These are phyloP conservation scores for Clavispora phyllophila DNA, from an alignment of 805 yeast genomes.

Conservation along the genomic window DNA sequence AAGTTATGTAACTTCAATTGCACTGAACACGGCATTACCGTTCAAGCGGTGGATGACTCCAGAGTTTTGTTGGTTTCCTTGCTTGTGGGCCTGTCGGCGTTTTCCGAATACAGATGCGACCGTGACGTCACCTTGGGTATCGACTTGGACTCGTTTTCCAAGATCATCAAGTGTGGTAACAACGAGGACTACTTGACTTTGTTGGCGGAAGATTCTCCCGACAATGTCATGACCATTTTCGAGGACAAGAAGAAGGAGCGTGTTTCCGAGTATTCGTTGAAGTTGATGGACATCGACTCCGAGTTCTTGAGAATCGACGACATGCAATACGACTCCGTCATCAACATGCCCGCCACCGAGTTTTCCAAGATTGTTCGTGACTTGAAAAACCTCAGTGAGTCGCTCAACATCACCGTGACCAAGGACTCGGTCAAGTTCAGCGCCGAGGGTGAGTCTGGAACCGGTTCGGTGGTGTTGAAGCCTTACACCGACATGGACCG, in stretches of 20 bases:
- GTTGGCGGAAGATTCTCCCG: slow-evolving; percentile 86
- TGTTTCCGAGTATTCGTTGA: slow-evolving; percentile 84
- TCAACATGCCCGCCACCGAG: slow-evolving; percentile 83
- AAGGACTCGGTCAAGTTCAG: slow-evolving; percentile 88
- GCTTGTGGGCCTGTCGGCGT: slow-evolving; percentile 82
- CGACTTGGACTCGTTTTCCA: slow-evolving; percentile 80
- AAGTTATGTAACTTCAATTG: slow-evolving; percentile 95
- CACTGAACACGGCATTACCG: slow-evolving; percentile 89
- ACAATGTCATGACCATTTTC: slow-evolving; percentile 70
- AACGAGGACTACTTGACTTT: slow-evolving; percentile 83
- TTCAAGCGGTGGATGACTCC: slow-evolving; percentile 97
- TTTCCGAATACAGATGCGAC: slow-evolving; percentile 92
- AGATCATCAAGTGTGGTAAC: slow-evolving; percentile 87
- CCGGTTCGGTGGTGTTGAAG: slow-evolving; percentile 80
- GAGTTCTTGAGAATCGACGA: slow-evolving; percentile 93
- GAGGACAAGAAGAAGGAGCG: slow-evolving; percentile 91
- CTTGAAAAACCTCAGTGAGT: slow-evolving; percentile 79
- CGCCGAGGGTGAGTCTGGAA: slow-evolving; percentile 88
- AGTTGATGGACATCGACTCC: slow-evolving; percentile 94
- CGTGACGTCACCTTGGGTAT: slow-evolving; percentile 87
- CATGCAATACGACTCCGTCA: slow-evolving; percentile 80
- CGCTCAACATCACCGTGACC: slow-evolving; percentile 78
- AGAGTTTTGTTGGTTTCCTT: slow-evolving; percentile 89
- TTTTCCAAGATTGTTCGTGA: slow-evolving; percentile 89
- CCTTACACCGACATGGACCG: slow-evolving; percentile 78